Base-by-base conservation (phyloP, 345 rosid species). In the Corchorus olitorius region DNA sequence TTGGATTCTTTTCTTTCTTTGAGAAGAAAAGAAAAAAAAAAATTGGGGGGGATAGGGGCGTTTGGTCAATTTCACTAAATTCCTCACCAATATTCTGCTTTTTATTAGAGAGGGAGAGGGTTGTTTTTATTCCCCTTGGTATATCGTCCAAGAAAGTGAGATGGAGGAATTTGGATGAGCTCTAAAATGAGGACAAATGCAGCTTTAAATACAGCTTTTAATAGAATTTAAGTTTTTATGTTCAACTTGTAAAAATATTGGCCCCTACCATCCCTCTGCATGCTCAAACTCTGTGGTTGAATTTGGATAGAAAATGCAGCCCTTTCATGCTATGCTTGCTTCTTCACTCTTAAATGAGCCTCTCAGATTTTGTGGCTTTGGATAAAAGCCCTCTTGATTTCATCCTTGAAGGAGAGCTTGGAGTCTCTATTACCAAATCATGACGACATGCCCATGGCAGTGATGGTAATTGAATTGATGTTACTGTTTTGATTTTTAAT, bases 1-100 rank as follows among this genome's bases (percentile, higher is more conserved):
- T 45, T 59, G 53, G 14, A 45, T 27, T 14, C n/a, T 15, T 50
- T 8, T 33, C 7, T 34, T 13, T 20, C 67, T 45, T 39, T 4
- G 17, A 52, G 33, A 54, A 67, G 73, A 13, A 14, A 69, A 55
- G 1, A 35, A 22, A 22, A 55, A 43, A 73, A 19, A 43, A 41
- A 45, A 16, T 12, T 12, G 6, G 1, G 7, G 13, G 17, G 52
- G 8, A 20, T 72, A n/a, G 14, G 10, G 16, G 67, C 49, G 53
- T 64, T 14, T 15, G 50, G 72, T 75, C 78, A 20, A 64, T 65
- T 75, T 65, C 43, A 52, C 27, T 53, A 65, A 17, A 65, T 65
- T 37, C 70, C 35, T 19, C 67, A 48, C 41, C 41, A 43, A 73
- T 43, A 39, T 46, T 46, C 41, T 73, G 46, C 43, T 58, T 61